A percentile compares a stretch with the other conserved stretches of the same genome.
These are phyloP conservation scores for Sextonia rubra DNA, from an alignment of 164 flowering plant species.

Conservation along the genomic window DNA sequence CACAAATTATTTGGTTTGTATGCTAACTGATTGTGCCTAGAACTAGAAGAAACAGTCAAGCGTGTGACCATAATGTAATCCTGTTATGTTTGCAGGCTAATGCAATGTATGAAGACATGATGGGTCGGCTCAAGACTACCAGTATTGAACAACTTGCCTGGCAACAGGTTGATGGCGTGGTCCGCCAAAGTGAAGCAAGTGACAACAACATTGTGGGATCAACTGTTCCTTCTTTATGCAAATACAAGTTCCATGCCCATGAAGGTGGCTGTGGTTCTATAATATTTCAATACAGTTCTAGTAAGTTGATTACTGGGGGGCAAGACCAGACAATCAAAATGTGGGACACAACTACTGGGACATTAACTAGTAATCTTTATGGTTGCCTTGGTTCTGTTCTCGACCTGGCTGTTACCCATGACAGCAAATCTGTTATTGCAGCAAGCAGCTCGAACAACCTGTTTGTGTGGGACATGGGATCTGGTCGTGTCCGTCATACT, in stretches of 20 bases:
- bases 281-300: constrained; percentile 62
- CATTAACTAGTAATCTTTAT: constrained; percentile 38
- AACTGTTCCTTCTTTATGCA: constrained; percentile 55
- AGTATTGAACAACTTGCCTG: constrained; percentile 67
- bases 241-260: constrained; percentile 69
- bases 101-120: constrained; percentile 70
- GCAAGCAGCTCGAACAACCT: constrained; percentile 90
- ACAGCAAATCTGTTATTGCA: constrained; percentile 69
- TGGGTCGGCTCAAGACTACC: constrained; percentile 55
- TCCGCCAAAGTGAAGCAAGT: constrained; percentile 78
- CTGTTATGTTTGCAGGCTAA: constrained; percentile 48
- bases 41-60: not conserved
- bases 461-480: constrained; percentile 78
- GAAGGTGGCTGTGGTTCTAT: constrained; percentile 87
- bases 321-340: constrained; percentile 75
- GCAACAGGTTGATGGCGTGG: constrained; percentile 91
- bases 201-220: constrained; percentile 66
- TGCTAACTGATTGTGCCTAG: not conserved
- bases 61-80: not conserved
- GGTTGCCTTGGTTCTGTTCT: constrained; percentile 91
- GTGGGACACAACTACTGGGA: constrained; percentile 82
- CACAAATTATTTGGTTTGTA: not conserved
- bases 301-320: constrained; percentile 79
- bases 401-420: constrained; percentile 76
- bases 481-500: constrained; percentile 79